A percentile compares a stretch with the other conserved stretches of the same genome.
phyloP scores from a whole-genome alignment of 1,139 yeast genomes.

The Yamadazyma jaroonii region DNA sequence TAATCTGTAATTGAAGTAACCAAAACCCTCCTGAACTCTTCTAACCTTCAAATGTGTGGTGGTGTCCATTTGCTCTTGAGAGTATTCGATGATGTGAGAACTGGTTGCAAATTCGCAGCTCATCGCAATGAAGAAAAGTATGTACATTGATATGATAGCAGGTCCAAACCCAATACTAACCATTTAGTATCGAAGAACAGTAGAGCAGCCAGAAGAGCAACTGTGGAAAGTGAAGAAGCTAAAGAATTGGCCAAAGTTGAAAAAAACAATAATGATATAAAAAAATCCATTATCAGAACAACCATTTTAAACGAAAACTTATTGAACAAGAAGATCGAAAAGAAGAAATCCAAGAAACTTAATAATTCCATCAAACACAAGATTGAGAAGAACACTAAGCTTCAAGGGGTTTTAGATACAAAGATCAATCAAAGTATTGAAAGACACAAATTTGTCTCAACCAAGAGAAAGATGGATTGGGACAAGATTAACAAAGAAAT shows the following conservation, averaged over 20 bases:
- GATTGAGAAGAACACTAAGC: conserved; percentile 48
- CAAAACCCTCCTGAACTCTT: no score
- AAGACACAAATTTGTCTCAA: conserved; percentile 60
- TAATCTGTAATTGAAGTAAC: no score
- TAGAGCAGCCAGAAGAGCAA: conserved; percentile 75
- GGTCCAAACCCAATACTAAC: not conserved
- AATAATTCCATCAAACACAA: conserved; percentile 34
- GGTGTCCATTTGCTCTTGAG: no score
- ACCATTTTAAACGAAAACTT: conserved; percentile 67
- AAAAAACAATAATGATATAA: conserved; percentile 56
- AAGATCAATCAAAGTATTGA: conserved; percentile 64
- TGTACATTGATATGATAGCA: conserved; percentile 10
- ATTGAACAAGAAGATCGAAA: conserved; percentile 53
- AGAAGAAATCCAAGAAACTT: conserved; percentile 29
- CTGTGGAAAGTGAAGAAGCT: conserved; percentile 36
- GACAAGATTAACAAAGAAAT: conserved; percentile 51
- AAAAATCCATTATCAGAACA: conserved; percentile 64
- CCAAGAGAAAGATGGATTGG: conserved; percentile 70
- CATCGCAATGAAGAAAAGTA: conserved; percentile 28
- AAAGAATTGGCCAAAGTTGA: conserved; percentile 51
- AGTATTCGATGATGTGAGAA: not conserved
- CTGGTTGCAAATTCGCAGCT: conserved; percentile 2
- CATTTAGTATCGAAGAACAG: conserved; percentile 60
- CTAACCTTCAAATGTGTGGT: no score
- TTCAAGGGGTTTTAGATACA: conserved; percentile 55